Evolutionary conservation across 345 rosid species (phyloP), one percentile per base, ranked within the genome.

Genomic region (Camelina sativa): DNA sequence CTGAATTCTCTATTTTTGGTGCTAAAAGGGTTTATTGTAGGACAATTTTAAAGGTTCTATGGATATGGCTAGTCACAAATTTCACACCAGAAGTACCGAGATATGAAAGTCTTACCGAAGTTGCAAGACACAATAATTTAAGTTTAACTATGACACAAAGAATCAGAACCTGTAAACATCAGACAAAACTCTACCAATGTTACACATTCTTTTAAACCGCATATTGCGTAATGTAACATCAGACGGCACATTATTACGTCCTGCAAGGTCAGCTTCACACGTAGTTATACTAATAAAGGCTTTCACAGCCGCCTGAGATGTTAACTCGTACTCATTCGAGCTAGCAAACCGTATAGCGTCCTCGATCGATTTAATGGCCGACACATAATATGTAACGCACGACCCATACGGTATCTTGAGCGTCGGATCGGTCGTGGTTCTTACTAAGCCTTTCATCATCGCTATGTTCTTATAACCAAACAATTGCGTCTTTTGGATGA

Each of bases 361-460:
- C 28, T 60, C 74, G 20, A 75, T 61, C 0, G 69, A 48, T 11
- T 41, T 15, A 68, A 68, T 53, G 28, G 74, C 11, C 41, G 0
- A n/a, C 9, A 52, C 74, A 75, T 75, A 75, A 32, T 34, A 20
- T 41, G 4, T 20, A 7, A 68, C 46, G 28, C 79, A 75, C 11
- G 30, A 15, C 1, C 20, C 53, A 22, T 67, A 75, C 3, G 74
- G 50, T 4, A 5, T 5, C 22, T 62, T 69, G 12, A 68, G 79
- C n/a, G 4, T 43, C 8, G 50, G 79, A 68, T 76, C 79, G 40
- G 56, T 52, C 11, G 63, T 61, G 64, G 69, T 54, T 53, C 74
- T 68, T 4, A 7, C 50, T 16, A 69, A 44, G 47, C 69, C 64
- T 76, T 68, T 62, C 56, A 53, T 69, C 35, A 4, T 34, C 6